phyloP scores from a whole-genome alignment of 768 basidiomycete species.

The Serendipita indica region DNA sequence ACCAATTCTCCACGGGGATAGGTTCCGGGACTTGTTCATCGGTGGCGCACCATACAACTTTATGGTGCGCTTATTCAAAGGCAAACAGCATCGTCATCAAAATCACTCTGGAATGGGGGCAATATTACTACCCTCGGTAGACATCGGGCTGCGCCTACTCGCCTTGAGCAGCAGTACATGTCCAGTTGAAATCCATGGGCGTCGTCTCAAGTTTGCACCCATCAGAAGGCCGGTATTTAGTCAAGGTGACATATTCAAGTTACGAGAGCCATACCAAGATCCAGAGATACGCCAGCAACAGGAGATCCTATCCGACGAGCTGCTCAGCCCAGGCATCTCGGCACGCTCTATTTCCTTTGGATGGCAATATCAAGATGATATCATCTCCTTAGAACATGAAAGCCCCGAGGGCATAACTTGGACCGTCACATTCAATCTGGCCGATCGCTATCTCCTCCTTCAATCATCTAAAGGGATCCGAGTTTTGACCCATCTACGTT shows the following conservation, averaged over 20 bases:
- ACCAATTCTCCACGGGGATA: constrained; percentile 37
- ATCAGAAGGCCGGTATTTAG: background rate
- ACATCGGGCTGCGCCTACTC: constrained; percentile 22
- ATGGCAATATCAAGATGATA: background rate
- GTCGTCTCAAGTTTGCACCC: background rate
- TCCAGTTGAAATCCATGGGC: background rate
- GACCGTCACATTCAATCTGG: background rate
- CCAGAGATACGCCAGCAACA: background rate
- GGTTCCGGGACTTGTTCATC: constrained; percentile 28
- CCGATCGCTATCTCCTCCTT: background rate
- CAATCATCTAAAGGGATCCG: background rate
- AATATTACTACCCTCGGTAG: constrained; percentile 32
- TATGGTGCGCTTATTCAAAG: constrained; percentile 34
- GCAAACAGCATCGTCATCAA: constrained; percentile 20
- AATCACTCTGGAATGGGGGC: constrained; percentile 30
- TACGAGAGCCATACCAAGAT: constrained; percentile 2
- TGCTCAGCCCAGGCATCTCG: background rate
- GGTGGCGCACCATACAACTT: constrained; percentile 33
- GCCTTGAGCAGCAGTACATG: background rate
- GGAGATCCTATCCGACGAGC: background rate
- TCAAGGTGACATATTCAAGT: background rate
- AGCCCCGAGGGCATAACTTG: background rate
- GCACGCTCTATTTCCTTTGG: background rate
- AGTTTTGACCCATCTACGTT: background rate
- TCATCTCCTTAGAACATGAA: background rate